Base-by-base conservation (phyloP, 768 basidiomycete genomes). In the Exidia glandulosa region DNA sequence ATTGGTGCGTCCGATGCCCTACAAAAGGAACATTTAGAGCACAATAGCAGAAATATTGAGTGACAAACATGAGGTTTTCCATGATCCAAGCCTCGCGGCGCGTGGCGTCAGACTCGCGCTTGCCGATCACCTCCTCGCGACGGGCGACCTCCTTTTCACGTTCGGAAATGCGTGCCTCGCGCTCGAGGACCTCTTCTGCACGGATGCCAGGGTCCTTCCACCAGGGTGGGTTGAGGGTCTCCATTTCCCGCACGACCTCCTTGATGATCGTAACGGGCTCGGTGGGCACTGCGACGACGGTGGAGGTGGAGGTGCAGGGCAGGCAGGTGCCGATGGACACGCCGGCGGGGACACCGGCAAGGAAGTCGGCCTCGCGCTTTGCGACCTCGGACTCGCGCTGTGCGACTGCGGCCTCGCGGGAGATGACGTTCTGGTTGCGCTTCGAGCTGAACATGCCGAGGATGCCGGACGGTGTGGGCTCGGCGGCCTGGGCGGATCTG, bases 71-170 rank as follows among this genome's bases (percentile, higher is more conserved):
- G 34, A 93, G 81, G 66, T 93, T 90, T 63, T 93, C 91, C 90
- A 93, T 91, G 66, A 93, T 91, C 90, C 90, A 93, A 31, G 76
- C 79, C 70, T 93, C 90, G 60, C 90, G 89, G 65, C 90, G 82
- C 56, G 89, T 84, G 58, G 90, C 88, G 67, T 93, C 90, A 45
- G 90, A 87, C 69, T 93, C 90, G 59, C 90, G 78, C 59, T 87
- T 86, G 67, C 92, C 92, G 62, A 92, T 84, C 56, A 76, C 81
- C 68, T 93, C 90, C 71, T 93, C 90, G 36, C 90, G 87, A 57
- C 86, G 84, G 66, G 88, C 85, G 59, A 92, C 90, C 62, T 93
- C 91, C 30, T 90, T 81, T 65, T 93, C 90, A 60, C 90, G 80
- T 58, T 92, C 90, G 3, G 88, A 82, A 62, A 93, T 85, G 73